A percentile compares a stretch with the other conserved stretches of the same genome.
Evolutionary conservation across 768 basidiomycete species (phyloP).

Genomic region (Auriscalpium orientale): DNA sequence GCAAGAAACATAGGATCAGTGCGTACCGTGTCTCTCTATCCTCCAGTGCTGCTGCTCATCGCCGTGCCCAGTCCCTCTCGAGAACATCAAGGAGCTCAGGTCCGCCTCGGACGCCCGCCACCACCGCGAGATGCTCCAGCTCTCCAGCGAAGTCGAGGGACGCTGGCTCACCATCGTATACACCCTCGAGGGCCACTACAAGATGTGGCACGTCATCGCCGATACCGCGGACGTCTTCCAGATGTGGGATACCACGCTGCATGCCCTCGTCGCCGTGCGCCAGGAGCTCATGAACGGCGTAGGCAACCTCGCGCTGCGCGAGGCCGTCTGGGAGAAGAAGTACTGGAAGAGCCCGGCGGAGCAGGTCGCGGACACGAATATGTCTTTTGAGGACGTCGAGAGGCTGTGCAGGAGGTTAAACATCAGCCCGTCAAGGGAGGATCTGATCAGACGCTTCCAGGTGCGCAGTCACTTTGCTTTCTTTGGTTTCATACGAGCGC

Average conservation of each 20-base stretch:
- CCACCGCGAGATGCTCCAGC: conserved; percentile 64
- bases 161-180: conserved; percentile 87
- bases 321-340: conserved; percentile 71
- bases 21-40: conserved; percentile 20
- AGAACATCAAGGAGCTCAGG: conserved; percentile 82
- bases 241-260: conserved; percentile 59
- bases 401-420: conserved; percentile 65
- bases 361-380: conserved; percentile 43
- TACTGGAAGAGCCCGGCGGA: conserved; percentile 75
- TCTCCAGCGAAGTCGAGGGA: conserved; percentile 51
- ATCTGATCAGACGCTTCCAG: conserved; percentile 52
- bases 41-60: background rate
- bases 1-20: conserved; percentile 63
- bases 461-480: conserved; percentile 24
- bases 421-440: conserved; percentile 45
- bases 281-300: conserved; percentile 64
- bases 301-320: conserved; percentile 53
- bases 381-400: conserved; percentile 69
- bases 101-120: conserved; percentile 61
- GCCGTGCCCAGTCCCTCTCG: conserved; percentile 60
- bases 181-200: conserved; percentile 67
- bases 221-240: conserved; percentile 52
- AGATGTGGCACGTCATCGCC: conserved; percentile 81
- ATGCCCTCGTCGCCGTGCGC: conserved; percentile 55
- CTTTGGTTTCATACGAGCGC: background rate